These are phyloP conservation scores for Euclidium syriacum DNA, from an alignment of 345 rosid genomes.

Conservation along the genomic window DNA sequence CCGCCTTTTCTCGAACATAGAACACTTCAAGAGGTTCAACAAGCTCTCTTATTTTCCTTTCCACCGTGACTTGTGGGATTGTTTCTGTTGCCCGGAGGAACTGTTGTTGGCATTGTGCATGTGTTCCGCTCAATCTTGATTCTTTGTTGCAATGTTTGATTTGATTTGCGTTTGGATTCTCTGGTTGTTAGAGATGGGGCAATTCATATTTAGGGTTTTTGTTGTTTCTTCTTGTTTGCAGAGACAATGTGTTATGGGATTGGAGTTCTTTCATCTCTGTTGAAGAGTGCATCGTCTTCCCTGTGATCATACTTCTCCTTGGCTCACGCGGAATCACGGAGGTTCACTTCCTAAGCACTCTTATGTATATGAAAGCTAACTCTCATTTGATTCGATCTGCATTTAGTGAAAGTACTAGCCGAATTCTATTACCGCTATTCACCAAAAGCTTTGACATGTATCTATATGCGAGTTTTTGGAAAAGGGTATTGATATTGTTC, in stretches of 20 bases:
- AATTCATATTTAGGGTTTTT: constrained; percentile 42
- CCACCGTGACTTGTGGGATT: background rate
- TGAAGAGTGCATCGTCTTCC: background rate
- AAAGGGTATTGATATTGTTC: background rate
- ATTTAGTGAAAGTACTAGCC: background rate
- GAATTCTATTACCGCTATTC: background rate
- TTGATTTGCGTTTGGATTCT: constrained; percentile 9
- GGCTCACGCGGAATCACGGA: background rate
- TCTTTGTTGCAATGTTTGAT: constrained; percentile 7
- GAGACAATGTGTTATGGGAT: constrained; percentile 31
- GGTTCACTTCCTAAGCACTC: constrained; percentile 17
- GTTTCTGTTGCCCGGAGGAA: background rate
- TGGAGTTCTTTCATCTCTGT: background rate
- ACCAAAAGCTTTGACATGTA: background rate
- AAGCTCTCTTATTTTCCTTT: background rate
- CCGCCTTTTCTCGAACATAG: background rate
- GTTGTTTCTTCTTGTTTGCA: constrained; percentile 16
- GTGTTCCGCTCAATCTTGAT: constrained; percentile 22
- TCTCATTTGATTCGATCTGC: background rate
- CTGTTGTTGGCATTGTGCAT: constrained; percentile 30
- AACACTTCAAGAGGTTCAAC: constrained; percentile 8
- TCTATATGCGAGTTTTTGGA: background rate
- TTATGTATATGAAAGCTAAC: background rate
- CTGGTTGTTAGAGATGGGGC: background rate
- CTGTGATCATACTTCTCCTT: constrained; percentile 15